phyloP scores from a whole-genome alignment of 1,139 yeast species.

The Spathaspora sp. region DNA sequence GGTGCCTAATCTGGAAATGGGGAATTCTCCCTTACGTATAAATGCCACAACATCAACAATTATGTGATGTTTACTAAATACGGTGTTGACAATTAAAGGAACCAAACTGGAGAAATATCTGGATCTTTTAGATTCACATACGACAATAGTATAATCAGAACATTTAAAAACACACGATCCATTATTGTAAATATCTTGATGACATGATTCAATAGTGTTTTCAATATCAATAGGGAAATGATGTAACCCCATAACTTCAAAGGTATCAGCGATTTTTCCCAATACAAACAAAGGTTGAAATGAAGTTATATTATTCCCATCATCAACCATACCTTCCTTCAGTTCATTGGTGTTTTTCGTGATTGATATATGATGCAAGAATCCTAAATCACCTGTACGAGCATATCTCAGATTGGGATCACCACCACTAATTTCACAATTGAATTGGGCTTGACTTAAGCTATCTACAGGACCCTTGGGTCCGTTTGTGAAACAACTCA shows the following conservation, averaged over 20 bases:
- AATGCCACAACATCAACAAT: constrained; percentile 86
- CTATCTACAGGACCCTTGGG: constrained; percentile 47
- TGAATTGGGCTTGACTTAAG: constrained; percentile 45
- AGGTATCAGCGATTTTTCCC: constrained; percentile 84
- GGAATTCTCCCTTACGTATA: constrained; percentile 63
- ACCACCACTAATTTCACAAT: constrained; percentile 60
- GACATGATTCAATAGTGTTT: constrained; percentile 66
- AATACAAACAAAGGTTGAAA: constrained; percentile 83
- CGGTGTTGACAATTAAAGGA: constrained; percentile 77
- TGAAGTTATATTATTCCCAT: constrained; percentile 21
- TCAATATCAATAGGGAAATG: constrained; percentile 90
- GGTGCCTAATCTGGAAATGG: constrained; percentile 68
- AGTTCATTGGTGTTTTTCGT: constrained; percentile 32
- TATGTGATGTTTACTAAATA: constrained; percentile 79
- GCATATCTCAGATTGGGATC: constrained; percentile 64
- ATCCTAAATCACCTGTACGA: constrained; percentile 94
- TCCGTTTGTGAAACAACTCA: constrained; percentile 59
- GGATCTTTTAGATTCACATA: constrained; percentile 62
- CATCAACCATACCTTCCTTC: constrained; percentile 5
- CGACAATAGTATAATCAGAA: constrained; percentile 77
- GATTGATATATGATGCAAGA: constrained; percentile 68
- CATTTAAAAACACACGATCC: constrained; percentile 78
- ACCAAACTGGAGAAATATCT: constrained; percentile 70
- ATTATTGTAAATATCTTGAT: constrained; percentile 54
- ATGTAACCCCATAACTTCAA: constrained; percentile 87